A percentile compares a stretch with the other conserved stretches of the same genome.
Evolutionary conservation across 2,329 filamentous ascomycete species (phyloP).

Genomic region (Phaeosphaeriaceae sp.): DNA sequence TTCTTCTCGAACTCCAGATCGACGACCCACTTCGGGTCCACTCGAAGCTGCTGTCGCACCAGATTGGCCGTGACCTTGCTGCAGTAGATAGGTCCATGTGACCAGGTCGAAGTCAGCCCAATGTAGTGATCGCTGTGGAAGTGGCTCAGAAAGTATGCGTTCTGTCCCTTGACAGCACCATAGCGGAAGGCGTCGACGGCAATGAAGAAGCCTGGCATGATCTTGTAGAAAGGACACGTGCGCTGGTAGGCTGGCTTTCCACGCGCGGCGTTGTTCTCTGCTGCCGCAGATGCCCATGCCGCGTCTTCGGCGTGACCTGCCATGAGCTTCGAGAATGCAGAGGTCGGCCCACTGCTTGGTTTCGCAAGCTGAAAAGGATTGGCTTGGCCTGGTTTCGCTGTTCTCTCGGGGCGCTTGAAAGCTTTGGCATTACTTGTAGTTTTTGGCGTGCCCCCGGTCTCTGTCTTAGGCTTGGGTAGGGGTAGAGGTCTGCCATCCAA

Average conservation of each 20-base stretch:
- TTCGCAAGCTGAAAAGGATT: constrained; percentile 73
- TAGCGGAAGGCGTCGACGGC: constrained; percentile 97
- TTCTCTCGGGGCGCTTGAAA: constrained; percentile 70
- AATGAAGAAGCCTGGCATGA: constrained; percentile 89
- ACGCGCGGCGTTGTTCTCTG: constrained; percentile 76
- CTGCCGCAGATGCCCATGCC: constrained; percentile 88
- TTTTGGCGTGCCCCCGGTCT: constrained; percentile 12
- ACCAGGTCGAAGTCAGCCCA: constrained; percentile 86
- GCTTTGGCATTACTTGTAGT: constrained; percentile 51
- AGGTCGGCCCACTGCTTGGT: constrained; percentile 51
- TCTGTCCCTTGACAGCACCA: constrained; percentile 88
- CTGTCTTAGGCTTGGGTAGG: constrained; percentile 48
- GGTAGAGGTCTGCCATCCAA: constrained; percentile 80
- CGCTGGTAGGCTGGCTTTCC: constrained; percentile 87
- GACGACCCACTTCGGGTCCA: constrained; percentile 84
- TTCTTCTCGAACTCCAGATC: constrained; percentile 84
- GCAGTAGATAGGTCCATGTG: constrained; percentile 94
- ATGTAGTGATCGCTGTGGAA: constrained; percentile 99
- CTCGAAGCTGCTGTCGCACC: constrained; percentile 83
- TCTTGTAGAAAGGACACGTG: constrained; percentile 98
- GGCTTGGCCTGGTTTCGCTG: constrained; percentile 79
- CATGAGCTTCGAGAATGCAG: constrained; percentile 94
- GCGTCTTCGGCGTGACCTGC: constrained; percentile 86
- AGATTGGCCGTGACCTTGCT: constrained; percentile 91
- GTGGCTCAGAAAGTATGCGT: constrained; percentile 95